These are phyloP conservation scores for Eragrostis curvula DNA, from an alignment of 176 grass and related monocot genomes.

Conservation along the genomic window DNA sequence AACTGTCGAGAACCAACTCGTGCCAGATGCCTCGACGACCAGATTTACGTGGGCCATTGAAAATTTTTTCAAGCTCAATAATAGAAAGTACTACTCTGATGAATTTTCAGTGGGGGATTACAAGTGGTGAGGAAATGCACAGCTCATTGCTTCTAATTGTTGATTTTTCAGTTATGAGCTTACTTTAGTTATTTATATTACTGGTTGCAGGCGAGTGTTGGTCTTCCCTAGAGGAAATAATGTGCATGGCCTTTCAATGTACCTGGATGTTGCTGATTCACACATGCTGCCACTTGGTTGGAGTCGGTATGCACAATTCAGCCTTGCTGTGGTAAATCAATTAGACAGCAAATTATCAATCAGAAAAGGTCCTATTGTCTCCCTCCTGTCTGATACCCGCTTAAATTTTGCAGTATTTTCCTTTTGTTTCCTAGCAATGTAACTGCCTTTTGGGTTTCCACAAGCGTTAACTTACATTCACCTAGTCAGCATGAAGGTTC, in stretches of 20 bases:
- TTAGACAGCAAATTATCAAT: conserved; percentile 49
- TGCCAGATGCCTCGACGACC: conserved; percentile 56
- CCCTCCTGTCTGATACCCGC: not conserved
- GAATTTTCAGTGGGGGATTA: conserved; percentile 59
- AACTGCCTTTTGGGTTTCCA: not conserved
- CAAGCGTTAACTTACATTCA: conserved; percentile 13
- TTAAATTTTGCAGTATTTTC: not conserved
- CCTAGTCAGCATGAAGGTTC: conserved; percentile 7
- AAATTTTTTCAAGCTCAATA: conserved; percentile 36
- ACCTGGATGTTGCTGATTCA: conserved; percentile 75
- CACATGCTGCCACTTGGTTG: conserved; percentile 55
- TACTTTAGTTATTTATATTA: conserved; percentile 29
- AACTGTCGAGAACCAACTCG: conserved; percentile 43
- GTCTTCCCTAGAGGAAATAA: conserved; percentile 74
- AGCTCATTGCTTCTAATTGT: not conserved
- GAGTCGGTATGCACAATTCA: conserved; percentile 73
- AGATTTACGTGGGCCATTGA: conserved; percentile 75
- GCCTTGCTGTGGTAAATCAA: conserved; percentile 71
- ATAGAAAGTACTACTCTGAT: conserved; percentile 60
- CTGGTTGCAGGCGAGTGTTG: conserved; percentile 62
- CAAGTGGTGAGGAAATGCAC: conserved; percentile 58
- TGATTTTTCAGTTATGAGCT: conserved; percentile 2
- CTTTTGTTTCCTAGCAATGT: conserved; percentile 22
- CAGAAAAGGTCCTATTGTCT: conserved; percentile 64
- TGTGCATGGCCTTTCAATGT: conserved; percentile 65